Evolutionary conservation across 768 basidiomycete genomes (phyloP), one percentile per base, ranked within the genome.

Genomic region (Lanmaoa rubissima): DNA sequence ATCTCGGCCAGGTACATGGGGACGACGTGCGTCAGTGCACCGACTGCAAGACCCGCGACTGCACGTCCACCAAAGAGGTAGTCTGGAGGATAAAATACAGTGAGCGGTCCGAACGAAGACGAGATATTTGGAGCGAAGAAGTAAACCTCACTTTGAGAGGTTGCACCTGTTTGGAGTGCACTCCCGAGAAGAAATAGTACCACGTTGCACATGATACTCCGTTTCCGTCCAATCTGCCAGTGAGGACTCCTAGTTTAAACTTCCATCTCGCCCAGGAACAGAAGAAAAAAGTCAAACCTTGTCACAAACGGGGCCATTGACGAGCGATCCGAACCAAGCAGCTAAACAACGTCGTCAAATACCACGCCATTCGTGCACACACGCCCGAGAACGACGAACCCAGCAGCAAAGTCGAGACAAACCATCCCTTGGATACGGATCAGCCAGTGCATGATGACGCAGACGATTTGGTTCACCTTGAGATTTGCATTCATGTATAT

Each of bases 1-100:
- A 75, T 75, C 60, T 75, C 74, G 42, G 73, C 75, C 56, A 75
- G 51, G 47, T 75, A 75, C 63, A 75, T 74, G 17, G 64, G 66
- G 24, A 73, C 51, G 38, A 65, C 62, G 17, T 64, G 63, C 13
- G 66, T 67, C 53, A 67, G 39, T 32, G 61, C 61, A 38, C 68
- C 64, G 2, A 64, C 57, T 10, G 61, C 49, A 16, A 60, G 41
- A 35, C 61, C 65, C 3, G 58, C 56, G 16, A 65, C 63, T 28
- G 71, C 64, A 55, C 74, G 60, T 50, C 74, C 56, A 43, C 64
- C 59, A 61, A 71, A 71, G 16, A 71, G 63, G 48, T 69, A 62
- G 19, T 28, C 69, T 71, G 36, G 7, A 40, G 4, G 24, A 40
- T 9, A n/a, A 47, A 12, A 41, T 28, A 36, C n/a, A 43, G 21